phyloP scores from a whole-genome alignment of 1,139 yeast species.

The Lodderomyces beijingensis region DNA sequence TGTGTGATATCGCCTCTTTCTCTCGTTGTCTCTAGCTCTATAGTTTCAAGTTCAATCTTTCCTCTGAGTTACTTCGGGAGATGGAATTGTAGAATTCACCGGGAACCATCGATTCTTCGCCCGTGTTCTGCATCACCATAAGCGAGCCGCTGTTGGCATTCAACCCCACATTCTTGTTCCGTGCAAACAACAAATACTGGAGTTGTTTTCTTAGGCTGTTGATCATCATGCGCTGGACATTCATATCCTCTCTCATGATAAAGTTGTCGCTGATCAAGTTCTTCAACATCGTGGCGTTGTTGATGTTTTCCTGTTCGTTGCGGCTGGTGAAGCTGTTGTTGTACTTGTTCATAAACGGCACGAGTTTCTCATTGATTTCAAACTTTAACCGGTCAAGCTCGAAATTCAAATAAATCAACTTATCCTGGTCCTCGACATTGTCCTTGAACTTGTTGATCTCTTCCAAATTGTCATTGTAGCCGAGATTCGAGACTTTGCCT shows the following conservation, averaged over 20 bases:
- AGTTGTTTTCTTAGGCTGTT: slow-evolving; percentile 49
- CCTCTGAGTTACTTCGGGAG: slow-evolving; percentile 33
- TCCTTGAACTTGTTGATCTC: slow-evolving; percentile 33
- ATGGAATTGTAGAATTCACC: slow-evolving; percentile 11
- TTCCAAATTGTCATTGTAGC: slow-evolving; percentile 45
- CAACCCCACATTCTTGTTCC: slow-evolving; percentile 15
- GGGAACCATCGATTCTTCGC: neutral
- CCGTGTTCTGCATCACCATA: slow-evolving; percentile 1
- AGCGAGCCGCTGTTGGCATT: neutral
- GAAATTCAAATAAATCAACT: slow-evolving; percentile 30
- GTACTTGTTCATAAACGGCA: slow-evolving; percentile 34
- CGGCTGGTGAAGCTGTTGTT: slow-evolving; percentile 14
- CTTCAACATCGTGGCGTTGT: slow-evolving; percentile 34
- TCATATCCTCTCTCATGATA: slow-evolving; percentile 47
- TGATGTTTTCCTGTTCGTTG: slow-evolving; percentile 35
- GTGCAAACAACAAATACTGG: slow-evolving; percentile 43
- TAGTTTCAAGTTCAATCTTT: slow-evolving; percentile 32
- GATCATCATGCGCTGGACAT: slow-evolving; percentile 41
- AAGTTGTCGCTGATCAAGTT: slow-evolving; percentile 39
- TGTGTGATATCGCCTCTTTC: no score
- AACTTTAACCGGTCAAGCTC: slow-evolving; percentile 39
- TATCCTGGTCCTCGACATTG: slow-evolving; percentile 23
- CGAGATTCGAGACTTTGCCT: slow-evolving; percentile 50
- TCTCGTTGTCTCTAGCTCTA: no score
- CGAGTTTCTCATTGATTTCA: slow-evolving; percentile 39